Percentiles rank a stretch among this genome's conserved stretches.
Evolutionary conservation across 306 rosid species (phyloP).

Genomic region (Rosa lucieae): DNA sequence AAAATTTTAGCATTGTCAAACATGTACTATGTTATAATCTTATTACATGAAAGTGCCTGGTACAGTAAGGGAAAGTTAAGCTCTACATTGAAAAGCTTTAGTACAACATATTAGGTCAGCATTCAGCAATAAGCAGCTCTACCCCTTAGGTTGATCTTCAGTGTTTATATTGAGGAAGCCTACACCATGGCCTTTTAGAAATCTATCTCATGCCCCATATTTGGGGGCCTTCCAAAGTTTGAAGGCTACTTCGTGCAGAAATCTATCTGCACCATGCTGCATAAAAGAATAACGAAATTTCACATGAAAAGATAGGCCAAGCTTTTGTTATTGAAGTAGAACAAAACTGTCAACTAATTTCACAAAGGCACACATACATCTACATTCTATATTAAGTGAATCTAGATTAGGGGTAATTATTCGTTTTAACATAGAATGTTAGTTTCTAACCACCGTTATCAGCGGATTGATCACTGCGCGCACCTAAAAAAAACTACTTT

Average conservation of each 20-base stretch:
- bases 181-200: neutral
- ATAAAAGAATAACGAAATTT: neutral
- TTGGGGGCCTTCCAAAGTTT: constrained; percentile 98
- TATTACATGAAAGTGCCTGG: neutral
- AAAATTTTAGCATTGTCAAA: neutral
- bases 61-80: neutral
- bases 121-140: neutral
- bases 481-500: neutral
- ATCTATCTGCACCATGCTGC: constrained; percentile 86
- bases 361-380: neutral
- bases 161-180: neutral
- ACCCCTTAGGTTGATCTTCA: neutral
- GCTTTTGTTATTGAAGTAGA: neutral
- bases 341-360: neutral
- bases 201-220: constrained; percentile 72
- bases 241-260: constrained; percentile 91
- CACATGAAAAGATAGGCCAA: too few species aligned
- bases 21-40: neutral
- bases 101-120: neutral
- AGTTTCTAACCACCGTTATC: neutral
- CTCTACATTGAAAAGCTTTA: neutral
- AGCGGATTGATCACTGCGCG: neutral
- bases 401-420: neutral
- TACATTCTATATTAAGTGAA: neutral
- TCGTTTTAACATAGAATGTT: neutral